These are phyloP conservation scores for Arthroderma sp. DNA, from an alignment of 2,329 filamentous ascomycete species.

Conservation along the genomic window DNA sequence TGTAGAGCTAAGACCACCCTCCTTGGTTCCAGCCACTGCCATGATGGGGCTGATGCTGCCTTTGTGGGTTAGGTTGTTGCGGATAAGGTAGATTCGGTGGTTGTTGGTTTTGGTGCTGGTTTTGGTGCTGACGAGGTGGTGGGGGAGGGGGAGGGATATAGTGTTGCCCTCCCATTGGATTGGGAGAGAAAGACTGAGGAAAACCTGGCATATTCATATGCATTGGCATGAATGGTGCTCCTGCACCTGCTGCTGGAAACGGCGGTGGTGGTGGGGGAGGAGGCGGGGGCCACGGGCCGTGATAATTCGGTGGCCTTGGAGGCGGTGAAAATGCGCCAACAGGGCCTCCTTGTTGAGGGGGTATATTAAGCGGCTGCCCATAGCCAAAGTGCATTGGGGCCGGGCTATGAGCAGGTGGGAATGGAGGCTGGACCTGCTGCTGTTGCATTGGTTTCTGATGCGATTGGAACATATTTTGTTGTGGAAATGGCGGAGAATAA, in stretches of 20 bases:
- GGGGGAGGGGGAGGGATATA: conserved; percentile 5
- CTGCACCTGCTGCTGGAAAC: conserved; percentile 8
- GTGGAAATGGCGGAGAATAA: conserved; percentile 22
- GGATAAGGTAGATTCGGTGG: conserved; percentile 1
- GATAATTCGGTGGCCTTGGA: conserved; percentile 22
- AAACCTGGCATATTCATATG: conserved; percentile 11
- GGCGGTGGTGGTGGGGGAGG: conserved; percentile 22
- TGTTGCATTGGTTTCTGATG: conserved; percentile 4
- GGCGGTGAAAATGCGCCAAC: conserved; percentile 11
- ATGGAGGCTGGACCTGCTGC: conserved; percentile 8
- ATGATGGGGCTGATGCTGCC: background rate
- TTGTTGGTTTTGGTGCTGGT: conserved; percentile 14
- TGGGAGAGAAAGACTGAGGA: conserved; percentile 1
- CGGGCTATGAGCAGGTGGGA: conserved; percentile 3
- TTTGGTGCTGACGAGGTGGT: conserved; percentile 15
- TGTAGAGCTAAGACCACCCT: conserved; percentile 7
- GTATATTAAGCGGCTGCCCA: conserved; percentile 5
- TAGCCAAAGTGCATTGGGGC: conserved; percentile 1
- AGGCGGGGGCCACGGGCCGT: conserved; percentile 25
- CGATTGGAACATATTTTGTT: conserved; percentile 14
- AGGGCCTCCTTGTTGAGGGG: background rate
- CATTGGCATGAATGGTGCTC: conserved; percentile 7
- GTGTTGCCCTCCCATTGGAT: conserved; percentile 2
- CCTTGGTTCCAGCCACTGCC: conserved; percentile 10
- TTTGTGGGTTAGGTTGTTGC: background rate